Evolutionary conservation across 495 filamentous ascomycete species (phyloP), one percentile per base, ranked within the genome.

Genomic region (Hyaloscypha finlandica): DNA sequence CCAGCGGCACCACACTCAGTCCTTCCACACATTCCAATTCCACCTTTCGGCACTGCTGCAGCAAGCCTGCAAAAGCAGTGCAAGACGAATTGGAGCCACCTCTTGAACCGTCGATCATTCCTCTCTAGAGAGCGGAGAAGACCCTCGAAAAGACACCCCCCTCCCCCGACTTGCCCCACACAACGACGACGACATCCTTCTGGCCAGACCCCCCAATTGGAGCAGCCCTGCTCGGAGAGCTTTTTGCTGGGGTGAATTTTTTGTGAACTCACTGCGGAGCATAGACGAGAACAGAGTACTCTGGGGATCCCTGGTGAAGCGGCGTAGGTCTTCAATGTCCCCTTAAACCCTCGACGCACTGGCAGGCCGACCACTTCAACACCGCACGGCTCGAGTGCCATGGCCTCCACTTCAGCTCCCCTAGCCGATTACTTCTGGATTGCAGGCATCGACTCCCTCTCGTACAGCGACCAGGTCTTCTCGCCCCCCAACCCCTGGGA

Each of bases 341-440:
- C 16, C 42, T 12, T 48, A 48, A 48, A 12, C 42, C 42, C 42
- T 16, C 42, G 16, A 48, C 42, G 42, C 42, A 48, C 42, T 48
- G 42, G 42, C 42, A 48, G 42, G 42, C 16, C 42, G 11, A 48
- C 42, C 42, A 48, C 11, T 48, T 48, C 42, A 48, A 48, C 42
- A 16, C 16, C 42, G 42, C 42, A 48, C 42, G 16, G 42, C 42
- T 48, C 42, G 11, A 16, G 42, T 69, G 64, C 68, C 76, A 86
- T 86, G 84, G 84, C 84, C 61, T 77, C 74, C 75, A 84, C 90
- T 25, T 88, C 89, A 65, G 84, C 90, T 61, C 95, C 95, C 68
- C 88, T 99, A 67, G 95, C 95, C 75, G 95, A 99, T 78, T 97
- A 96, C 81, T 99, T 99, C 80, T 99, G 95, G 92, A 97, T 99